These are phyloP conservation scores for Chloris gayana DNA, from an alignment of 176 grass and related monocot species.

Conservation along the genomic window DNA sequence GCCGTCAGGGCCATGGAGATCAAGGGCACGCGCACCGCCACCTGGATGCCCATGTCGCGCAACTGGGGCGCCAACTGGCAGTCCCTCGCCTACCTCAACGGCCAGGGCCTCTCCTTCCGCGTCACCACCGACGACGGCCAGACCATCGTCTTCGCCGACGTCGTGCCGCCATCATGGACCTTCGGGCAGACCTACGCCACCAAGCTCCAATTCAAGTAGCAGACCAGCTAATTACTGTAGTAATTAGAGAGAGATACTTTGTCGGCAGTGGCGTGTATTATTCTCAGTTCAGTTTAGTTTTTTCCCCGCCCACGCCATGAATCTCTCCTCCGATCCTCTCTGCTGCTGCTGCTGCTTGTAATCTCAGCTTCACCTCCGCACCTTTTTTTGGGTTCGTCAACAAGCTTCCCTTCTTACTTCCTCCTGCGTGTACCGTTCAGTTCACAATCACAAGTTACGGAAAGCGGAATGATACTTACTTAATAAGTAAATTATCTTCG, in stretches of 20 bases:
- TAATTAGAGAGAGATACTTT: neutral
- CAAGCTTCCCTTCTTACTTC: too few relatives aligned
- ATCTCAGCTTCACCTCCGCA: too few relatives aligned
- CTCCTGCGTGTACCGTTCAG: too few relatives aligned
- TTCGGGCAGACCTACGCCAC: constrained; percentile 55
- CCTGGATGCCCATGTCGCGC: constrained; percentile 56
- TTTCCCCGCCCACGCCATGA: constrained; percentile 10
- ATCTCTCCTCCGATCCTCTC: too few relatives aligned
- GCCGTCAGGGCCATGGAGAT: constrained; percentile 30
- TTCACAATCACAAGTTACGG: too few relatives aligned
- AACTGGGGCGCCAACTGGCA: constrained; percentile 33
- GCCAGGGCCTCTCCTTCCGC: neutral
- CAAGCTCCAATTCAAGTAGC: constrained; percentile 38
- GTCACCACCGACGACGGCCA: constrained; percentile 19
- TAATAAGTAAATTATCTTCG: too few relatives aligned
- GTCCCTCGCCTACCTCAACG: neutral
- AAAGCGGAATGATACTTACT: too few relatives aligned
- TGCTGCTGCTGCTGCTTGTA: too few relatives aligned
- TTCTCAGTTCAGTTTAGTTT: neutral
- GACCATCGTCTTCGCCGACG: constrained; percentile 41
- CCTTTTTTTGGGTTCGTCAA: too few relatives aligned
- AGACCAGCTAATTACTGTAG: too few relatives aligned
- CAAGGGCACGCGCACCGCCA: neutral
- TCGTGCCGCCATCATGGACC: constrained; percentile 31
- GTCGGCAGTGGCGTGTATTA: constrained; percentile 30